A percentile compares a stretch with the other conserved stretches of the same genome.
Evolutionary conservation across 345 rosid species (phyloP).

Genomic region (Cardamine chenopodiifolia): DNA sequence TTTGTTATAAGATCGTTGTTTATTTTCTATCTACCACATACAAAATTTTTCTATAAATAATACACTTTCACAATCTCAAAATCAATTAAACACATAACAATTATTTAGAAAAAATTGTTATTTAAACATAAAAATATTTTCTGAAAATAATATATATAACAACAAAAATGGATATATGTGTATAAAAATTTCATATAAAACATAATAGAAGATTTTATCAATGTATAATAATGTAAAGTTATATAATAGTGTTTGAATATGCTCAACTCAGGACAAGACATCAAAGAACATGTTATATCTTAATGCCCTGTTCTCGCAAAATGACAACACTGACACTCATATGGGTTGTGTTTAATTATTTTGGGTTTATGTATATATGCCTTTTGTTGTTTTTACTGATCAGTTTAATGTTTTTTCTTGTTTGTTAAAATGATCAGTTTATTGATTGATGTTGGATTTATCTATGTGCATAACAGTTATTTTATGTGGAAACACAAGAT

Average conservation of each 20-base stretch:
- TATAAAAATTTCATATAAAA: no score
- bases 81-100: no score
- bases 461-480: not conserved
- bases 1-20: no score
- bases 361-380: conserved; percentile 29
- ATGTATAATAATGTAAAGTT: not conserved
- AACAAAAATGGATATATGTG: no score
- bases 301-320: conserved; percentile 31
- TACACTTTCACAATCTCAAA: no score
- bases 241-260: conserved; percentile 15
- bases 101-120: no score
- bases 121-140: no score
- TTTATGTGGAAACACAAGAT: not conserved
- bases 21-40: no score
- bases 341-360: conserved; percentile 41
- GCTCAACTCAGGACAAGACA: conserved; percentile 36
- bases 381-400: conserved; percentile 8
- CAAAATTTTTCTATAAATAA: no score
- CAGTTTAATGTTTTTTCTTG: not conserved
- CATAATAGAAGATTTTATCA: no score
- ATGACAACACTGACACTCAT: conserved; percentile 45
- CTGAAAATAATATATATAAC: no score
- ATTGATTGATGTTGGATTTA: not conserved
- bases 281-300: conserved; percentile 36
- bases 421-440: not conserved